Evolutionary conservation across 306 rosid species (phyloP).

Genomic region (apple (Malus domestica)): ASM211411v1 NC_041803.1:16666001-16666500

Average conservation of each 20-base stretch:
- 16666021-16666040: no score
- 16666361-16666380: neutral
- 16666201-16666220: no score
- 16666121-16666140: no score
- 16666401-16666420: neutral
- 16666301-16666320: neutral
- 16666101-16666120: no score
- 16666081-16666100: no score
- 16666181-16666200: no score
- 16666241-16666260: neutral
- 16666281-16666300: neutral
- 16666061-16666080: no score
- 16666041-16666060: no score
- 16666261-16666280: neutral
- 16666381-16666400: neutral
- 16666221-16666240: no score
- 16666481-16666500: conserved; percentile 54
- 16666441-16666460: conserved; percentile 45
- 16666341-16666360: neutral
- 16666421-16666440: conserved; percentile 22
- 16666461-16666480: conserved; percentile 45
- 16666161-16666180: no score
- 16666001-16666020: no score
- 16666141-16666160: no score
- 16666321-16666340: neutral